phyloP scores from a whole-genome alignment of 805 yeast species.

The Jamesozyma jinghongensis region DNA sequence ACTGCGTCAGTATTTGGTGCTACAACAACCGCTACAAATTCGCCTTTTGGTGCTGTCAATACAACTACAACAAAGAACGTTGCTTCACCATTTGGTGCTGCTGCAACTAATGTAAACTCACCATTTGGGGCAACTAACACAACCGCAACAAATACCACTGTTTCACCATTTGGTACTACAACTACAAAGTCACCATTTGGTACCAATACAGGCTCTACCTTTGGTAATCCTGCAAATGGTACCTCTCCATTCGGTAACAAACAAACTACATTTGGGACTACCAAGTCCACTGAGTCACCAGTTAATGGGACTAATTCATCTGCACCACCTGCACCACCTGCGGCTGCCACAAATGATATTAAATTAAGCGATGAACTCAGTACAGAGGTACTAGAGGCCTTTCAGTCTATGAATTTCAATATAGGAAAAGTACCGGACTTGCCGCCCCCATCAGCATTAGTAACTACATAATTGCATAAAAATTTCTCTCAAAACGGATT shows the following conservation, averaged over 20 bases:
- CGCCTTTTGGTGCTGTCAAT: not conserved
- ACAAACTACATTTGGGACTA: not conserved
- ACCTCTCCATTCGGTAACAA: slow-evolving; percentile 9
- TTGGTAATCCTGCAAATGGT: slow-evolving; percentile 6
- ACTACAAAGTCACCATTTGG: not conserved
- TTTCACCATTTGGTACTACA: slow-evolving; percentile 6
- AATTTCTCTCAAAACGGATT: too few species aligned
- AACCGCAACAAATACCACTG: not conserved
- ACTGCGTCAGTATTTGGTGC: too few species aligned
- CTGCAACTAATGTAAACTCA: slow-evolving; percentile 2
- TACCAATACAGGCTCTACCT: slow-evolving; percentile 6
- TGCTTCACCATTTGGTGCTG: slow-evolving; percentile 1
- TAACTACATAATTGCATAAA: slow-evolving; percentile 1
- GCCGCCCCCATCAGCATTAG: slow-evolving; percentile 53
- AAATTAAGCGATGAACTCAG: slow-evolving; percentile 35
- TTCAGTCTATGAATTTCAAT: slow-evolving; percentile 39
- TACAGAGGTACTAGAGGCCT: slow-evolving; percentile 38
- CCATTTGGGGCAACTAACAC: not conserved
- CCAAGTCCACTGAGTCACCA: not conserved
- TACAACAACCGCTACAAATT: not conserved
- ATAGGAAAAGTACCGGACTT: slow-evolving; percentile 62
- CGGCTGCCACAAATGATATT: slow-evolving; percentile 11
- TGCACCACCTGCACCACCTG: not conserved
- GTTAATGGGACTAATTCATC: too few species aligned
- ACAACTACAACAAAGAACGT: not conserved